Percentiles rank a stretch among this genome's conserved stretches.
phyloP scores from a whole-genome alignment of 108 stramenopile species.

The Chaetoceros tenuissimus region DNA sequence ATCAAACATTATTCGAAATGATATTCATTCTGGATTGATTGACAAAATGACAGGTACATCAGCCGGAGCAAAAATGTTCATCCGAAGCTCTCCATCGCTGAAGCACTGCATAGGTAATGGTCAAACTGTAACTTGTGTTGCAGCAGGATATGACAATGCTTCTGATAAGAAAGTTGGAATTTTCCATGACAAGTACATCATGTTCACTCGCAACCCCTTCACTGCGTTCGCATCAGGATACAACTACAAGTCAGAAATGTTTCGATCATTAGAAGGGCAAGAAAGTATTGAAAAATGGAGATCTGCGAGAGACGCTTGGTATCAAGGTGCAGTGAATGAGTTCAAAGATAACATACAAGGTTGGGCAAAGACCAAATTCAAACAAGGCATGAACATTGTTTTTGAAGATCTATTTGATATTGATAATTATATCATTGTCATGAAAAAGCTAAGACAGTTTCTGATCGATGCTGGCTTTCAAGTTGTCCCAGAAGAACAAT shows the following conservation, averaged over 20 bases:
- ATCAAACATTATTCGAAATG: too few species aligned
- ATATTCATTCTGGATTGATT: too few species aligned
- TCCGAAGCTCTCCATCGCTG: neutral
- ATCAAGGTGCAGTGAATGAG: constrained; percentile 14
- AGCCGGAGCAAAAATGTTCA: neutral
- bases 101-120: neutral
- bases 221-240: constrained; percentile 41
- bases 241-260: constrained; percentile 41
- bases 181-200: neutral
- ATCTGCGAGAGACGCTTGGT: constrained; percentile 33
- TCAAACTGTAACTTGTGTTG: neutral
- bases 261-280: constrained; percentile 35
- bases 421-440: constrained; percentile 23
- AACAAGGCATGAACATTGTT: constrained; percentile 30
- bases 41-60: neutral
- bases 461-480: constrained; percentile 37
- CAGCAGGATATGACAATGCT: neutral
- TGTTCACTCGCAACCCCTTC: constrained; percentile 23
- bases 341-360: constrained; percentile 34
- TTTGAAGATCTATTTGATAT: constrained; percentile 25
- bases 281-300: constrained; percentile 27
- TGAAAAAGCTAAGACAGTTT: constrained; percentile 20
- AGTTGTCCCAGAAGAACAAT: constrained; percentile 15
- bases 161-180: neutral
- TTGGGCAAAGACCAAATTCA: constrained; percentile 37